phyloP scores from a whole-genome alignment of 2,329 filamentous ascomycete species.

The Calonectria hawksworthii region DNA sequence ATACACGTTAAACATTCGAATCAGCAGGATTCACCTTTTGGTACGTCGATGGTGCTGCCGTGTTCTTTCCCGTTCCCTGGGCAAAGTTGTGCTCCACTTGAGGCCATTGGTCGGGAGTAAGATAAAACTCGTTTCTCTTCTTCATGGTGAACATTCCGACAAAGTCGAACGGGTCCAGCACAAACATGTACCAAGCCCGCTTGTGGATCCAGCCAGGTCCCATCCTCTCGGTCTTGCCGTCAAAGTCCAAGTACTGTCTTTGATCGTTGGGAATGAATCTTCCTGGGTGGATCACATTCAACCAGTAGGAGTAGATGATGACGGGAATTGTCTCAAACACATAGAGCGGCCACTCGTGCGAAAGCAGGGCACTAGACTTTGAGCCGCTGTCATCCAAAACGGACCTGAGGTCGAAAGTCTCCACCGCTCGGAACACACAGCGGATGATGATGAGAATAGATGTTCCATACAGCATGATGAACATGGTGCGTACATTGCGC shows the following conservation, averaged over 20 bases:
- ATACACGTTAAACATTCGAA: background rate
- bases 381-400: slow-evolving; percentile 30
- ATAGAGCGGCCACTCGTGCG: slow-evolving; percentile 62
- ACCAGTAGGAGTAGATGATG: slow-evolving; percentile 57
- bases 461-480: slow-evolving; percentile 45
- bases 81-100: slow-evolving; percentile 39
- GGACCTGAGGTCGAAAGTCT: slow-evolving; percentile 39
- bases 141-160: slow-evolving; percentile 41
- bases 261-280: slow-evolving; percentile 55
- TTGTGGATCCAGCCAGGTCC: slow-evolving; percentile 45
- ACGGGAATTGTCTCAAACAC: slow-evolving; percentile 61
- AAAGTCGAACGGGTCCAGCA: slow-evolving; percentile 41
- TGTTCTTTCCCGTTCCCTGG: slow-evolving; percentile 33
- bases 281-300: slow-evolving; percentile 60
- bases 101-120: slow-evolving; percentile 37
- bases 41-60: background rate
- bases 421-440: slow-evolving; percentile 43
- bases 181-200: slow-evolving; percentile 34
- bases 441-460: slow-evolving; percentile 43
- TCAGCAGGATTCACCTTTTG: background rate
- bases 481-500: slow-evolving; percentile 39
- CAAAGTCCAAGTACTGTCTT: slow-evolving; percentile 55
- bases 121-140: slow-evolving; percentile 41
- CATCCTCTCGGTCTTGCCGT: slow-evolving; percentile 53
- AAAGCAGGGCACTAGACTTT: slow-evolving; percentile 48